phyloP scores from a whole-genome alignment of 1,284 basidiomycete genomes.

The Fomitiporia mediterranea region DNA sequence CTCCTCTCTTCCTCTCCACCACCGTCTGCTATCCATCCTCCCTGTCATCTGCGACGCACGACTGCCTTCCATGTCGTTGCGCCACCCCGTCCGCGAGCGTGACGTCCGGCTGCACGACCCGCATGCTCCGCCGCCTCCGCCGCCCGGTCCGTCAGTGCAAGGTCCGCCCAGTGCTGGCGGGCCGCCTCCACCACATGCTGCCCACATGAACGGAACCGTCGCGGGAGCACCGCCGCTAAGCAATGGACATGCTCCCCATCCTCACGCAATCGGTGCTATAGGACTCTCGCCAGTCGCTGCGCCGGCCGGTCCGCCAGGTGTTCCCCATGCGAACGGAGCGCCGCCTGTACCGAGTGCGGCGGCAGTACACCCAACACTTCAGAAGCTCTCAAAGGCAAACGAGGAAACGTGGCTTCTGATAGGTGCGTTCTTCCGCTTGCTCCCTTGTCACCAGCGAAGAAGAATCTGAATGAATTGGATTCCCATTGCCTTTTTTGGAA shows the following conservation, averaged over 20 bases:
- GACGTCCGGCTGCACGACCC: conserved; percentile 63
- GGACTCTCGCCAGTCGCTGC: conserved; percentile 46
- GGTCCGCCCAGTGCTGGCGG: conserved; percentile 1
- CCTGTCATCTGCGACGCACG: conserved; percentile 6
- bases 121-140: conserved; percentile 29
- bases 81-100: conserved; percentile 59
- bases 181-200: conserved; percentile 33
- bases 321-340: conserved; percentile 1
- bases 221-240: conserved; percentile 33
- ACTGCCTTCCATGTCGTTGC: conserved; percentile 47
- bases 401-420: conserved; percentile 92
- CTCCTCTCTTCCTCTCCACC: conserved; percentile 24
- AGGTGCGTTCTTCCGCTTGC: conserved; percentile 44
- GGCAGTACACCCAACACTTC: conserved; percentile 41
- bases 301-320: conserved; percentile 23
- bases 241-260: conserved; percentile 27
- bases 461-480: no score
- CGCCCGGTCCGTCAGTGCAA: neutral
- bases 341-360: neutral
- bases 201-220: conserved; percentile 49
- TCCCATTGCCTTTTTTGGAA: neutral
- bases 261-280: conserved; percentile 23
- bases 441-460: neutral
- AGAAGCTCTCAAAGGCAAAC: conserved; percentile 78
- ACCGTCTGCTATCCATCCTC: conserved; percentile 27